These are phyloP conservation scores for Skeletonema potamos DNA, from an alignment of 108 stramenopile species.

Conservation along the genomic window DNA sequence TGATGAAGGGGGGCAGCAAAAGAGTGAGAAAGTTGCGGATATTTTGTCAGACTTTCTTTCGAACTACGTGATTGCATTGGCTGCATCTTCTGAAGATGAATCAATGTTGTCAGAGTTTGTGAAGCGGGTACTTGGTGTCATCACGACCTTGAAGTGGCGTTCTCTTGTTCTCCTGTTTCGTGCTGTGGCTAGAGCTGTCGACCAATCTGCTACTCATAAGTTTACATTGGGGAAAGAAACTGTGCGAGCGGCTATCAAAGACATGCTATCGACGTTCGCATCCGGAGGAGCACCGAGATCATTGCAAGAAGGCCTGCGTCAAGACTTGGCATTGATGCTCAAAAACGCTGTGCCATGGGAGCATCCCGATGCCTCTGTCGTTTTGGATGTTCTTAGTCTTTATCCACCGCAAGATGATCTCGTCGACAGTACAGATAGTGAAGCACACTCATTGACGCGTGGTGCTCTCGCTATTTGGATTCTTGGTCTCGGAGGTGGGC, in stretches of 20 bases:
- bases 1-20: conserved; percentile 43
- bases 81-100: conserved; percentile 4
- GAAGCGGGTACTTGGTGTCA: conserved; percentile 18
- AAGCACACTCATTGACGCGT: conserved; percentile 15
- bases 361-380: conserved; percentile 32
- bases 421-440: conserved; percentile 3
- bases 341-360: conserved; percentile 34
- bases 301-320: conserved; percentile 28
- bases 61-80: conserved; percentile 38
- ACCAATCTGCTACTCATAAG: conserved; percentile 5
- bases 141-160: conserved; percentile 18
- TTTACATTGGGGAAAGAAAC: conserved; percentile 9
- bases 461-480: conserved; percentile 40
- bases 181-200: conserved; percentile 30
- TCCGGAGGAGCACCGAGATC: conserved; percentile 49
- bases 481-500: conserved; percentile 21
- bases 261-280: conserved; percentile 32
- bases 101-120: conserved; percentile 21
- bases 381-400: conserved; percentile 45
- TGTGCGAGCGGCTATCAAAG: conserved; percentile 18
- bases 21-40: conserved; percentile 34
- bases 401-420: conserved; percentile 47
- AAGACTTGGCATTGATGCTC: conserved; percentile 26
- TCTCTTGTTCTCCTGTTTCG: conserved; percentile 28
- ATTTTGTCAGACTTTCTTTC: conserved; percentile 38